Base-by-base conservation (phyloP, 495 filamentous ascomycete genomes). In the Aspergillus egyptiacus region DNA sequence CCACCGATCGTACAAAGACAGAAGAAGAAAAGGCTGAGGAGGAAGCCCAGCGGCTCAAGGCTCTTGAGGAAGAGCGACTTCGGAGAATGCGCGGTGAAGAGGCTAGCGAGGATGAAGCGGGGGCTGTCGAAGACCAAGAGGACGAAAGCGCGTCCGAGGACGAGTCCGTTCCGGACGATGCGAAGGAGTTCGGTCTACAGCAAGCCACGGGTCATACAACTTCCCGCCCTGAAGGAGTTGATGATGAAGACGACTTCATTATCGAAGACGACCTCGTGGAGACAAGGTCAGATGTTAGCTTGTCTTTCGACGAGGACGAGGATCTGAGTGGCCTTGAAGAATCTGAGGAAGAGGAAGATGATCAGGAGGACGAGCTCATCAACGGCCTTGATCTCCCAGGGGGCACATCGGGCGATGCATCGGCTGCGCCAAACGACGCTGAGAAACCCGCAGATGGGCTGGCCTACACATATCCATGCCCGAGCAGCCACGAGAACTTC, bases 181-280 rank as follows among this genome's bases (percentile, higher is more conserved):
- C 74, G 17, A 71, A 72, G 45, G 61, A 62, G 34, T 84, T 84
- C 57, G 82, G 82, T 2, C 66, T 84, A 33, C 63, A 67, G 17
- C 54, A 64, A 39, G 45, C 65, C 46, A 43, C 53, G 5, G 41
- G 48, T 48, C 49, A 67, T 38, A 52, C 58, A 7, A 63, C 58
- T 44, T 50, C 68, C 47, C 61, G 66, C 19, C 56, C 69, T 14
- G 57, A 77, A 4, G 75, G 60, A 22, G 82, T 90, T 24, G 89
- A 95, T 52, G 91, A 95, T 54, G 91, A 96, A 61, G 91, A 96
- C 59, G 87, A 95, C 50, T 96, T 96, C 55, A 46, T 88, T 7
- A 83, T 96, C 46, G 91, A 96, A 49, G 87, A 93, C 47, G 83
- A 95, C 42, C 76, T 96, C 1, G 76, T 96, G 43, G 77, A 74